A percentile compares a stretch with the other conserved stretches of the same genome.
phyloP scores from a whole-genome alignment of 2,329 filamentous ascomycete species.

The Colletotrichum tropicale region DNA sequence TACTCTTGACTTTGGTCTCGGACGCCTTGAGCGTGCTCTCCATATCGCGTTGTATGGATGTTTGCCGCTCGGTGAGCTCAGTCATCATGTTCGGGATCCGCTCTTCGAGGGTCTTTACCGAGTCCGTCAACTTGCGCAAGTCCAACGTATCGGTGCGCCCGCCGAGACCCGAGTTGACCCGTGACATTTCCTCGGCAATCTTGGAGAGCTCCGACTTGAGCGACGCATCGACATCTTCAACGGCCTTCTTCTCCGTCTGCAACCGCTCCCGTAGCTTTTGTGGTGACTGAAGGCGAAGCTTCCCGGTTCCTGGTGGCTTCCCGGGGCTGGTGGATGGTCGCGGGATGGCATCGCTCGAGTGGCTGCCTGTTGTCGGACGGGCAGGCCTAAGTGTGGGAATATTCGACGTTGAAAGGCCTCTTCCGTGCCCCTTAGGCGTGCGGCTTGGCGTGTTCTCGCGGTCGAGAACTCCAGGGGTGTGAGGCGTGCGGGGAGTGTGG shows the following conservation, averaged over 20 bases:
- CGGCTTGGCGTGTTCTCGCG: slow-evolving; percentile 3
- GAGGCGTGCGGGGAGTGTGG: background rate
- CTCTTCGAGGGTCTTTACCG: slow-evolving; percentile 70
- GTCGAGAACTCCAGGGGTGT: background rate
- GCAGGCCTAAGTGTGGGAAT: slow-evolving; percentile 58
- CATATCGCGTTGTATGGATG: slow-evolving; percentile 71
- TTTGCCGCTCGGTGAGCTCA: slow-evolving; percentile 65
- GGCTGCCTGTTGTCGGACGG: slow-evolving; percentile 29
- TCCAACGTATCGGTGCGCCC: slow-evolving; percentile 42
- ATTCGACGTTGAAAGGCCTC: slow-evolving; percentile 56
- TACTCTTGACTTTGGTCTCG: slow-evolving; percentile 78
- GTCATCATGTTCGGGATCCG: slow-evolving; percentile 64
- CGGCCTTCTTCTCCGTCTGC: slow-evolving; percentile 78
- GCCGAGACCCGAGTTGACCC: slow-evolving; percentile 48
- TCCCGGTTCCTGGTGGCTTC: slow-evolving; percentile 48
- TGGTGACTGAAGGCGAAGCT: slow-evolving; percentile 71
- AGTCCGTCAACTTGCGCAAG: slow-evolving; percentile 55
- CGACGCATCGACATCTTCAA: slow-evolving; percentile 71
- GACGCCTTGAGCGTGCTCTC: slow-evolving; percentile 73
- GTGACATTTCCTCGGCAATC: slow-evolving; percentile 80
- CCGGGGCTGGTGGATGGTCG: slow-evolving; percentile 37
- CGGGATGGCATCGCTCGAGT: slow-evolving; percentile 25
- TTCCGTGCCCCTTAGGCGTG: slow-evolving; percentile 41
- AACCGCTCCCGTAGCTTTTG: slow-evolving; percentile 85
- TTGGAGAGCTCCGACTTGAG: slow-evolving; percentile 78